A percentile compares a stretch with the other conserved stretches of the same genome.
phyloP scores from a whole-genome alignment of 2,329 filamentous ascomycete species.

The Fusarium algeriense region DNA sequence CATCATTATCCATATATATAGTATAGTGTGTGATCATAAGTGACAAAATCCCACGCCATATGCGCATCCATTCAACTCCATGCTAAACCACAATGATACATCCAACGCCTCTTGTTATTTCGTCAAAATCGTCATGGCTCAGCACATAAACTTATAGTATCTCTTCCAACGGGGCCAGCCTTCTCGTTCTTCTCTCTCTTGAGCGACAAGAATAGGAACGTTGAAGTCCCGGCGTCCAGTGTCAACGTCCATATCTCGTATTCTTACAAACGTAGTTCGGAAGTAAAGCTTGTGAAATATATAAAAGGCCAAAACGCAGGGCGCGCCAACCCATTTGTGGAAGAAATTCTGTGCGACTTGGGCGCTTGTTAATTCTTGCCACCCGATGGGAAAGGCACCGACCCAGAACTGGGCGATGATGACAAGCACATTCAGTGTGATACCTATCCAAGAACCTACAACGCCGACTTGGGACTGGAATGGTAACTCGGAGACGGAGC shows the following conservation, averaged over 20 bases:
- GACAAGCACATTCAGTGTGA: slow-evolving; percentile 80
- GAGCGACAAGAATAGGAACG: slow-evolving; percentile 79
- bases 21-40: not conserved
- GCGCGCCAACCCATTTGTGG: slow-evolving; percentile 76
- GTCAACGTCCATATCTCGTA: slow-evolving; percentile 84
- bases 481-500: slow-evolving; percentile 80
- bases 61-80: slow-evolving; percentile 27
- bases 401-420: slow-evolving; percentile 90
- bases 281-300: slow-evolving; percentile 81
- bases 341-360: slow-evolving; percentile 77
- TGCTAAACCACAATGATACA: slow-evolving; percentile 29
- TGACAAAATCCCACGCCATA: slow-evolving; percentile 5
- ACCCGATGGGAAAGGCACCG: slow-evolving; percentile 80
- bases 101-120: not conserved
- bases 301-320: slow-evolving; percentile 77
- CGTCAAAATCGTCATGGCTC: not conserved
- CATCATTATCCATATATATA: not conserved
- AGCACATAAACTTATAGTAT: slow-evolving; percentile 80
- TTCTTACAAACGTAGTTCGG: slow-evolving; percentile 74
- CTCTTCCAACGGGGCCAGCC: slow-evolving; percentile 83
- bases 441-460: slow-evolving; percentile 82
- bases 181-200: slow-evolving; percentile 81
- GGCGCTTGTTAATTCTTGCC: slow-evolving; percentile 56
- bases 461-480: slow-evolving; percentile 85
- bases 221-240: slow-evolving; percentile 90